These are phyloP conservation scores for Leccinum barrowsii DNA, from an alignment of 768 basidiomycete species.

Conservation along the genomic window DNA sequence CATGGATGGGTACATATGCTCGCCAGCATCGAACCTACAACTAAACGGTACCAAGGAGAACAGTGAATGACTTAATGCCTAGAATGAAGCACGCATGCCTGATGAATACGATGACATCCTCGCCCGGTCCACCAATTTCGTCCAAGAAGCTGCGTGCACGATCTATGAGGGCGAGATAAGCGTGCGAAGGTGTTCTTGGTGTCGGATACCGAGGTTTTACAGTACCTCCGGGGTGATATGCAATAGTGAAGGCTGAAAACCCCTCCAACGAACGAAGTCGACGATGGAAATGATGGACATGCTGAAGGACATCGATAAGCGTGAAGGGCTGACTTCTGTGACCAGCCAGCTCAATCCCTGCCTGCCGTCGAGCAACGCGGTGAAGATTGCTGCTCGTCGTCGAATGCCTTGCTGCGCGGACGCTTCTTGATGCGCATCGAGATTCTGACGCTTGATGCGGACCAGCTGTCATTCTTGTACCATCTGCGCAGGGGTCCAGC, in stretches of 20 bases:
- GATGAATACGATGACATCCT: constrained; percentile 80
- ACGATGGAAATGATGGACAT: constrained; percentile 43
- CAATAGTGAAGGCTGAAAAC: too few species aligned
- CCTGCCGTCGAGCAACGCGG: constrained; percentile 29
- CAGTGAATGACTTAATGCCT: neutral
- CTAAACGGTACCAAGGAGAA: constrained; percentile 35
- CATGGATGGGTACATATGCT: constrained; percentile 90
- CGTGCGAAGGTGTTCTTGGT: too few species aligned
- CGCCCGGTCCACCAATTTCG: constrained; percentile 56
- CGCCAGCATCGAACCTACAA: constrained; percentile 92
- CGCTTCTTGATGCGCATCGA: constrained; percentile 45
- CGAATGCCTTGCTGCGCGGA: constrained; percentile 44
- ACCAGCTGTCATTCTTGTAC: constrained; percentile 47
- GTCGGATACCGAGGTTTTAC: too few species aligned
- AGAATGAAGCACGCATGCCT: constrained; percentile 53
- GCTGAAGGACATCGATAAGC: constrained; percentile 45
- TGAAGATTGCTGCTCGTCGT: constrained; percentile 54
- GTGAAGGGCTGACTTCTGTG: constrained; percentile 41
- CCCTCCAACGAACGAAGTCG: too few species aligned
- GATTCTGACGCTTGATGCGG: constrained; percentile 34
- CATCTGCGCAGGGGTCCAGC: constrained; percentile 32
- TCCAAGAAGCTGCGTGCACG: constrained; percentile 72
- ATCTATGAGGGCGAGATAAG: constrained; percentile 53
- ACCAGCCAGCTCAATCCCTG: constrained; percentile 66
- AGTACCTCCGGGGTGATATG: too few species aligned